Evolutionary conservation across 179 eudicot species (phyloP).

Genomic region (Spergularia azorica): DNA sequence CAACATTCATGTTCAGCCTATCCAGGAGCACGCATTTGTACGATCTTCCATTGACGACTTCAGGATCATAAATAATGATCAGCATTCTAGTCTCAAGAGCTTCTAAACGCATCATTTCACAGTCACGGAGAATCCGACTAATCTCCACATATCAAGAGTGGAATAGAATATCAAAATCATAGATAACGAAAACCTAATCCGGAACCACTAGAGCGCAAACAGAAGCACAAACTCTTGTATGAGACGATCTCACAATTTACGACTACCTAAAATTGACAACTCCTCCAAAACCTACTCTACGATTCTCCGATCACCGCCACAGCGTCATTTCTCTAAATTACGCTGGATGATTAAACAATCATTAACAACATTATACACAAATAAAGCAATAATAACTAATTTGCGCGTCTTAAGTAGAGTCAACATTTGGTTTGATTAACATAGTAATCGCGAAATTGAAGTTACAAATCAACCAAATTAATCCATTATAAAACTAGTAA

Average conservation of each 20-base stretch:
- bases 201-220: not conserved
- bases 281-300: not conserved
- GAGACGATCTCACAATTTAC: not conserved
- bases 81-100: too few relatives aligned
- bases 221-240: not conserved
- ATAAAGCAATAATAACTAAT: not conserved
- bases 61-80: too few relatives aligned
- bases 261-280: not conserved
- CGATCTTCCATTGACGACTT: too few relatives aligned
- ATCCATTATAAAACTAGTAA: not conserved
- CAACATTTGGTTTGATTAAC: not conserved
- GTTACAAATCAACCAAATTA: constrained; percentile 5
- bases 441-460: not conserved
- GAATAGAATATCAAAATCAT: not conserved
- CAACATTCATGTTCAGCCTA: not conserved
- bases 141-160: constrained; percentile 6
- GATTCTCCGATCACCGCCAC: not conserved
- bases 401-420: not conserved
- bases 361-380: not conserved
- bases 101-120: not conserved
- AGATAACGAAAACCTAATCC: not conserved
- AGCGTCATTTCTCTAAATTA: not conserved
- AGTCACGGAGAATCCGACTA: not conserved
- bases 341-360: not conserved
- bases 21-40: too few relatives aligned